phyloP scores from a whole-genome alignment of 2,329 filamentous ascomycete species.

The Sporothrix inflata region DNA sequence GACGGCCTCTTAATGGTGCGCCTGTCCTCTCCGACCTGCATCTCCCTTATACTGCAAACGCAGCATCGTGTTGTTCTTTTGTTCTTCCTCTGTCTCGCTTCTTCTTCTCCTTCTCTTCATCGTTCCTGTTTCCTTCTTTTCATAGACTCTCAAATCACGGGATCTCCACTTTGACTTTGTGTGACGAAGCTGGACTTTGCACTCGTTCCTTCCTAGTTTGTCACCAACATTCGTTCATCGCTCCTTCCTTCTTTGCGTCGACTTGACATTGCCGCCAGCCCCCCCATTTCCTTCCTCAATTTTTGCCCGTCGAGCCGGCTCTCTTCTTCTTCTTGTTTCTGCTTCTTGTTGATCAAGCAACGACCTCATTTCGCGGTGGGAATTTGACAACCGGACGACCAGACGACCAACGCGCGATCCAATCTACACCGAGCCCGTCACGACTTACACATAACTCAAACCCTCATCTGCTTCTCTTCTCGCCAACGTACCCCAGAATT shows the following conservation, averaged over 20 bases:
- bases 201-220: conserved; percentile 24
- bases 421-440: neutral
- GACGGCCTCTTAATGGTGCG: conserved; percentile 11
- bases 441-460: neutral
- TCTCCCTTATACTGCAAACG: neutral
- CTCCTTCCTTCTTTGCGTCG: conserved; percentile 14
- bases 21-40: neutral
- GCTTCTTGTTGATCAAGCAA: neutral
- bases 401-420: neutral
- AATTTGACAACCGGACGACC: neutral
- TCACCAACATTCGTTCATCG: neutral
- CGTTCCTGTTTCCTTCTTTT: neutral
- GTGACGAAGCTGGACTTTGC: neutral
- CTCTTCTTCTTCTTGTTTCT: neutral
- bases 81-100: neutral
- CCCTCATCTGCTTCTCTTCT: neutral
- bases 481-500: neutral
- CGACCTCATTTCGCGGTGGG: neutral
- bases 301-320: neutral
- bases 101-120: neutral
- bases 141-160: neutral
- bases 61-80: conserved; percentile 13
- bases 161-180: neutral
- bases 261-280: conserved; percentile 18
- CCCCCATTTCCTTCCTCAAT: neutral